Evolutionary conservation across 371 early-diverging fungal species (phyloP).

Genomic region (Zychaea mexicana): DNA sequence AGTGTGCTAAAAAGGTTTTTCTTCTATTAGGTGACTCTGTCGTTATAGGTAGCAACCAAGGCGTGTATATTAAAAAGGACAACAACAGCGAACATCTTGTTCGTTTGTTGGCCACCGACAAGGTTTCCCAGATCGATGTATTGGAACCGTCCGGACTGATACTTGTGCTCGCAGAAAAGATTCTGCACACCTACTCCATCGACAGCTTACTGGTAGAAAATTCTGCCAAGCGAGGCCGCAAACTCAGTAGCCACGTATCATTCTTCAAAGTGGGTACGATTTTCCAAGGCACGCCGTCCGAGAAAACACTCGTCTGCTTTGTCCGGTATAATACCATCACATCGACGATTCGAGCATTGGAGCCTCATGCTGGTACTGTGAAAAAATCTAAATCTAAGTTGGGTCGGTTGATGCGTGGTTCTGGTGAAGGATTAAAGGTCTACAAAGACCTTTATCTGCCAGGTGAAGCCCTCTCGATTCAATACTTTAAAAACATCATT

Average conservation of each 20-base stretch:
- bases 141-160: slow-evolving; percentile 70
- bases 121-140: slow-evolving; percentile 86
- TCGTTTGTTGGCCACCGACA: slow-evolving; percentile 74
- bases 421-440: slow-evolving; percentile 58
- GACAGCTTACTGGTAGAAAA: slow-evolving; percentile 63
- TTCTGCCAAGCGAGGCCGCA: slow-evolving; percentile 57
- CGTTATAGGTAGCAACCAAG: slow-evolving; percentile 48
- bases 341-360: slow-evolving; percentile 79
- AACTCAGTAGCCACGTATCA: slow-evolving; percentile 77
- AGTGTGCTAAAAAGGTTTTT: neutral
- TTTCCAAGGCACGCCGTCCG: slow-evolving; percentile 69
- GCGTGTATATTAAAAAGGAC: slow-evolving; percentile 41
- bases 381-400: slow-evolving; percentile 44
- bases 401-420: slow-evolving; percentile 46
- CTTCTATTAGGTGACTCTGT: slow-evolving; percentile 28
- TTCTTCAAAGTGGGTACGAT: slow-evolving; percentile 90
- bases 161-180: slow-evolving; percentile 83
- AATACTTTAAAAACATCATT: slow-evolving; percentile 83
- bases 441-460: slow-evolving; percentile 88
- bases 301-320: slow-evolving; percentile 74
- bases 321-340: slow-evolving; percentile 69
- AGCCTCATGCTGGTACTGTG: slow-evolving; percentile 62
- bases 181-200: slow-evolving; percentile 73
- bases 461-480: slow-evolving; percentile 82
- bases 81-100: slow-evolving; percentile 37